Percentiles rank a stretch among this genome's conserved stretches.
phyloP scores from a whole-genome alignment of 805 yeast genomes.

The Monosporozyma yasuniensis region DNA sequence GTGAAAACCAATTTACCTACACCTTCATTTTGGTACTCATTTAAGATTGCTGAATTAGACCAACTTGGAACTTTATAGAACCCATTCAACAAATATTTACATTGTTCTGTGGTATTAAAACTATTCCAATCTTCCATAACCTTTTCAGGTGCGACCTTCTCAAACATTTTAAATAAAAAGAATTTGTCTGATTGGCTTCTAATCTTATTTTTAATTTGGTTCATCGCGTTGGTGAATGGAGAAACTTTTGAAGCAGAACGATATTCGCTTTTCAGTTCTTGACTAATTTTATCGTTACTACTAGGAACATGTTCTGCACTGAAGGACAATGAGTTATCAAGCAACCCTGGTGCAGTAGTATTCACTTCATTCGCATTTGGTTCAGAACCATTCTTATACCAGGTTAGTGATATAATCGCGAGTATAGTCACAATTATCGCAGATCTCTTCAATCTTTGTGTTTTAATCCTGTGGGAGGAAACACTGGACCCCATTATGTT shows the following conservation, averaged over 20 bases:
- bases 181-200: neutral
- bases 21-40: neutral
- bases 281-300: neutral
- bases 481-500: neutral
- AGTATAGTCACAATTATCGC: neutral
- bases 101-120: neutral
- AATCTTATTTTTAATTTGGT: neutral
- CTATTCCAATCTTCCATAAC: neutral
- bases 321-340: neutral
- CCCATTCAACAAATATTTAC: slow-evolving; percentile 2
- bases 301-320: neutral
- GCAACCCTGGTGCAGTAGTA: neutral
- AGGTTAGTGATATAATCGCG: neutral
- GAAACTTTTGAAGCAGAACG: neutral
- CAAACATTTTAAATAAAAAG: neutral
- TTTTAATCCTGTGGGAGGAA: neutral
- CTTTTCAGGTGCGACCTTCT: neutral
- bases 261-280: neutral
- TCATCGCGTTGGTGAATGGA: neutral
- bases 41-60: neutral
- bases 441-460: neutral
- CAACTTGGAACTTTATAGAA: slow-evolving; percentile 3
- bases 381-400: neutral
- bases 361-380: neutral
- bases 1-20: slow-evolving; percentile 1